phyloP scores from a whole-genome alignment of 1,284 basidiomycete species.

The Tausonia pullulans region DNA sequence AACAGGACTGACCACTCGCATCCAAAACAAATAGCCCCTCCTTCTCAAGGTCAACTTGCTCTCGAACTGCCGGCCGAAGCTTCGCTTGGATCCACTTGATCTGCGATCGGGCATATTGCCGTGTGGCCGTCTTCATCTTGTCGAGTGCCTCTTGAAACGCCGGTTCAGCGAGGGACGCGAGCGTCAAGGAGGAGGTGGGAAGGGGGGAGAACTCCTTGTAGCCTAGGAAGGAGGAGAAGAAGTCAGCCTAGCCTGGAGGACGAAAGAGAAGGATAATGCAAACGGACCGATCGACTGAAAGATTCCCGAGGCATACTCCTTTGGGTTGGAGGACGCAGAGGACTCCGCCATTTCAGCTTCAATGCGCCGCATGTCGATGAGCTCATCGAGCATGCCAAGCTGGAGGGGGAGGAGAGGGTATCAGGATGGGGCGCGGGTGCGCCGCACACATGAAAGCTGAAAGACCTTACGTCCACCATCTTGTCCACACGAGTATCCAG shows the following conservation, averaged over 20 bases:
- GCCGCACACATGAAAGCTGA: not conserved
- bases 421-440: not conserved
- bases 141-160: constrained; percentile 46
- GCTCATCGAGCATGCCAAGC: constrained; percentile 77
- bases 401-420: constrained; percentile 25
- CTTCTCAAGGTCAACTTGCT: constrained; percentile 17
- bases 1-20: constrained; percentile 2
- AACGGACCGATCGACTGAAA: constrained; percentile 82
- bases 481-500: constrained; percentile 71
- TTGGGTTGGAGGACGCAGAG: constrained; percentile 1
- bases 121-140: constrained; percentile 73
- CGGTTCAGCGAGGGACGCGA: constrained; percentile 36
- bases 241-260: too few relatives aligned
- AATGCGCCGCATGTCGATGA: constrained; percentile 42
- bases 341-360: constrained; percentile 22
- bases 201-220: constrained; percentile 71
- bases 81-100: constrained; percentile 88
- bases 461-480: constrained; percentile 64
- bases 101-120: constrained; percentile 86
- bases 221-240: constrained; percentile 40
- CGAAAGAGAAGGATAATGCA: not conserved
- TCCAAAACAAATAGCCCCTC: constrained; percentile 14
- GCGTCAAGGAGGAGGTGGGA: constrained; percentile 31
- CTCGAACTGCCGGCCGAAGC: constrained; percentile 61
- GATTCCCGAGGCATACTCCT: constrained; percentile 66